Evolutionary conservation across 2,329 filamentous ascomycete genomes (phyloP).

Genomic region (Pseudogymnoascus destructans): DNA sequence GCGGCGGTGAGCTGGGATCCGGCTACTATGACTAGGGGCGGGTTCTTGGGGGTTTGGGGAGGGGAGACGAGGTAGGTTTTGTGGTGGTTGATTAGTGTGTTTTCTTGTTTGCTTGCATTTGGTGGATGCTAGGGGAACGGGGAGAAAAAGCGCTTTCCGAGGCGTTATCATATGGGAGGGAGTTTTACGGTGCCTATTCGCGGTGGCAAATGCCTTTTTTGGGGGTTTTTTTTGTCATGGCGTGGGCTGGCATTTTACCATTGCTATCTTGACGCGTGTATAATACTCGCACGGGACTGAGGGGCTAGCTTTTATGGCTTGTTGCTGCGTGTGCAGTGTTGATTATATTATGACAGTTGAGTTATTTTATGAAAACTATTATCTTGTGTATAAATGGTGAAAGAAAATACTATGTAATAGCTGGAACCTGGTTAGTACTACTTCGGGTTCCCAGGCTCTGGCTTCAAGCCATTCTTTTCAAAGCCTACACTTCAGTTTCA

Average conservation of each 20-base stretch:
- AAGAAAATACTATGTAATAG: background rate
- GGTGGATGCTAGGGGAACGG: background rate
- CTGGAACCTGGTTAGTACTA: background rate
- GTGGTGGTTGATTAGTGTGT: background rate
- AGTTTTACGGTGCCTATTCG: background rate
- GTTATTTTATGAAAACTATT: background rate
- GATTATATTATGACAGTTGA: background rate
- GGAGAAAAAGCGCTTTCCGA: background rate
- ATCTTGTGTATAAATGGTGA: background rate
- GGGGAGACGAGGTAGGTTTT: background rate
- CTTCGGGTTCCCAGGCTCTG: background rate
- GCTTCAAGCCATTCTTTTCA: background rate
- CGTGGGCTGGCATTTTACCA: background rate
- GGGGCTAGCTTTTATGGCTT: background rate
- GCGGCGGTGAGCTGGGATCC: background rate
- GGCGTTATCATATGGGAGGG: background rate
- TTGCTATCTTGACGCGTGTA: slow-evolving; percentile 6
- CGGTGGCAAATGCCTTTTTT: background rate
- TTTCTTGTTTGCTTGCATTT: background rate
- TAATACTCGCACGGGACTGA: background rate
- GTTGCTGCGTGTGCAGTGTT: slow-evolving; percentile 1
- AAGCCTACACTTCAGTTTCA: background rate
- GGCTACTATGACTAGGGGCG: background rate
- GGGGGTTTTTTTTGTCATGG: background rate
- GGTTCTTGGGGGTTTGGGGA: background rate